phyloP scores from a whole-genome alignment of 192 early-diverging fungal species.

The Glomus cerebriforme region DNA sequence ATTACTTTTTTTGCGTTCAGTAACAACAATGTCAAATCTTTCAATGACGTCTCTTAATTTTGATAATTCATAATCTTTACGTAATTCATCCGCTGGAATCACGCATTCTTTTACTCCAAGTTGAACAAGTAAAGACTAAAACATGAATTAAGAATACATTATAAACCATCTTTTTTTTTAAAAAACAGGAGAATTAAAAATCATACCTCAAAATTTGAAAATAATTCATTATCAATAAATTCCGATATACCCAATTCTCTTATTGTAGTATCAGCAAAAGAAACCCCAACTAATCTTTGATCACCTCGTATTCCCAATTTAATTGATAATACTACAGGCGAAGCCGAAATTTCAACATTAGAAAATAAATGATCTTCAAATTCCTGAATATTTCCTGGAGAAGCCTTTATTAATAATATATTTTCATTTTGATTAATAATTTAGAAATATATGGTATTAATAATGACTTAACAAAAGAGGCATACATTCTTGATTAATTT shows the following conservation, averaged over 20 bases:
- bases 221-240: conserved; percentile 92
- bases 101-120: conserved; percentile 92
- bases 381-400: conserved; percentile 91
- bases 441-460: neutral
- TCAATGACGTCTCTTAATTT: conserved; percentile 74
- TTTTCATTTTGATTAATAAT: neutral
- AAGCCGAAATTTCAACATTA: conserved; percentile 66
- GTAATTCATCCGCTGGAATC: conserved; percentile 55
- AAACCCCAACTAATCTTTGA: conserved; percentile 81
- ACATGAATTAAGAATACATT: neutral
- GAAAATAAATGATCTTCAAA: conserved; percentile 89
- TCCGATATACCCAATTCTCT: conserved; percentile 80
- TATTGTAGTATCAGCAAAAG: conserved; percentile 86
- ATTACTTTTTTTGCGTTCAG: conserved; percentile 62
- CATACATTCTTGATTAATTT: conserved; percentile 41
- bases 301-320: conserved; percentile 57
- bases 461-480: neutral
- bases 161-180: neutral
- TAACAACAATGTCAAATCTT: conserved; percentile 77
- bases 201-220: conserved; percentile 86
- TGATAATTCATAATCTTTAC: conserved; percentile 65
- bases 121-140: conserved; percentile 84
- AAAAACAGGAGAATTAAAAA: neutral
- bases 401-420: conserved; percentile 58
- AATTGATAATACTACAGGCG: conserved; percentile 85